phyloP scores from a whole-genome alignment of 2,329 filamentous ascomycete genomes.

The Cytospora mali region DNA sequence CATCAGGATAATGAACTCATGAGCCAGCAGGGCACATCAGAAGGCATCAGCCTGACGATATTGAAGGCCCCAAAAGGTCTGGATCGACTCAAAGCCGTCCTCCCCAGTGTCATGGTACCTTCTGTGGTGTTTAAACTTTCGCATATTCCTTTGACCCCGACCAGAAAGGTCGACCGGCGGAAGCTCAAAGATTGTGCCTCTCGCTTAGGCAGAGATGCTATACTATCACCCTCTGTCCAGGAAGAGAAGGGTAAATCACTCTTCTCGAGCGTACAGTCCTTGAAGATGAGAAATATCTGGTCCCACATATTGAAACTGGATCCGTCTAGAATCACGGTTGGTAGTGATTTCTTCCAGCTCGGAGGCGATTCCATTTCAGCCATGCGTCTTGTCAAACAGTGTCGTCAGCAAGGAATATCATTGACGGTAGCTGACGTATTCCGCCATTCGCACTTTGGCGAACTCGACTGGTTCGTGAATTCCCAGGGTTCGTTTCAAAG shows the following conservation, averaged over 20 bases:
- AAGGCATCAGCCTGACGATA: not conserved
- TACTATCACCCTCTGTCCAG: too few relatives aligned
- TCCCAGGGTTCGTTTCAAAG: too few relatives aligned
- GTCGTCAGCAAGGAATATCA: not conserved
- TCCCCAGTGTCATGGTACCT: not conserved
- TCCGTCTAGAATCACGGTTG: slow-evolving; percentile 32
- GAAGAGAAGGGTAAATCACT: too few relatives aligned
- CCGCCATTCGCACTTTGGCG: not conserved
- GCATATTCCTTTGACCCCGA: not conserved
- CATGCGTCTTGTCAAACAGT: slow-evolving; percentile 29
- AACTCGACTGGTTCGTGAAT: not conserved
- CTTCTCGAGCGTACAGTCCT: too few relatives aligned
- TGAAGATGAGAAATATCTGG: not conserved
- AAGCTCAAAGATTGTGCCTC: not conserved
- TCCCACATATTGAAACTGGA: slow-evolving; percentile 43
- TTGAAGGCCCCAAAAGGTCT: not conserved
- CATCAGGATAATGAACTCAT: too few relatives aligned
- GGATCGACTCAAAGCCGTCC: not conserved
- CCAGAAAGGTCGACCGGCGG: not conserved
- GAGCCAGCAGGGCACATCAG: not conserved
- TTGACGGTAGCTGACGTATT: not conserved
- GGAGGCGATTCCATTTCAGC: slow-evolving; percentile 37
- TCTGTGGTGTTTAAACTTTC: not conserved
- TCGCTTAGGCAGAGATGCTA: not conserved
- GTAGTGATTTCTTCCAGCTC: slow-evolving; percentile 33